Conservation (phyloP, 352 stramenopile species). For the Phytopythium boreale region DNA sequence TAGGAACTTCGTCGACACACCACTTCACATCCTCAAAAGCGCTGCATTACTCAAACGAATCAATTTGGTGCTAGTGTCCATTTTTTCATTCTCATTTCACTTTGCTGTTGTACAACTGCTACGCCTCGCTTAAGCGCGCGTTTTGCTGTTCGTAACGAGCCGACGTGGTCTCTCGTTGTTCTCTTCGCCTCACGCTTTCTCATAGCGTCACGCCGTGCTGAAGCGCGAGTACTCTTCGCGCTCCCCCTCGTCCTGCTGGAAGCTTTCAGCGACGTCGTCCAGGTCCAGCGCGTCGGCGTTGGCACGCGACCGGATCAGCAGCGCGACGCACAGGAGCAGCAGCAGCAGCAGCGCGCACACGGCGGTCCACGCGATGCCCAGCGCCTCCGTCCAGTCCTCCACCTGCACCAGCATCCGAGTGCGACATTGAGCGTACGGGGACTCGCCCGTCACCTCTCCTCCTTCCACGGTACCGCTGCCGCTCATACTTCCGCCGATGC, state of each 20-base stretch:
- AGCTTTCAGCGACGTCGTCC: neutral
- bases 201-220: neutral
- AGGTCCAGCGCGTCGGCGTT: constrained; percentile 6
- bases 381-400: constrained; percentile 2
- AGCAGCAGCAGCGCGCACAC: neutral
- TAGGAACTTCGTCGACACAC: too few species aligned
- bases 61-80: too few species aligned
- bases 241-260: neutral
- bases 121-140: neutral
- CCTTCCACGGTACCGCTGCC: neutral
- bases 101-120: too few species aligned
- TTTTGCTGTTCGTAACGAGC: neutral
- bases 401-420: neutral
- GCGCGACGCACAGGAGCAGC: constrained; percentile 3
- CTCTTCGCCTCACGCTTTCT: neutral
- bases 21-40: too few species aligned
- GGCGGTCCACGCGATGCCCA: constrained; percentile 2
- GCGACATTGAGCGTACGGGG: neutral
- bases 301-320: constrained; percentile 2
- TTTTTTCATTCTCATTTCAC: neutral
- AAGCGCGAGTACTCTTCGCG: neutral
- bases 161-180: neutral
- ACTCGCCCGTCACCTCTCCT: neutral
- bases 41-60: too few species aligned
- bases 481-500: neutral